Percentiles rank a stretch among this genome's conserved stretches.
Conservation (phyloP, 2,329 filamentous ascomycete genomes). For the Coleophoma eucalyptorum region DNA sequence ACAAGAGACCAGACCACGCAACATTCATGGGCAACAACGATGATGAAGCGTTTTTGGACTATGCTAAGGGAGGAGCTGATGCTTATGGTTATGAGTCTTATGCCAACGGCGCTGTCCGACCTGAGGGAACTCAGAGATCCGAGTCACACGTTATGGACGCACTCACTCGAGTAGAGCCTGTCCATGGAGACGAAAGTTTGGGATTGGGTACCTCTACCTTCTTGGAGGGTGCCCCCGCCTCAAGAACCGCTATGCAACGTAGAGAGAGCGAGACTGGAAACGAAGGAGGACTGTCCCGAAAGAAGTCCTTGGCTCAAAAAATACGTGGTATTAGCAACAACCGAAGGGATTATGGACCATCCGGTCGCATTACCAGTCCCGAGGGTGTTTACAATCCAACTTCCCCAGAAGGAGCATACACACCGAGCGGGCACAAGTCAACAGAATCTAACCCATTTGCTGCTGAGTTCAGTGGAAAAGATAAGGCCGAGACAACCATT, state of each 20-base stretch:
- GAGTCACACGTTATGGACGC: slow-evolving; percentile 60
- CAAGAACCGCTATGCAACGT: slow-evolving; percentile 72
- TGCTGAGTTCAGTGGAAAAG: slow-evolving; percentile 69
- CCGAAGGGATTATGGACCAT: slow-evolving; percentile 55
- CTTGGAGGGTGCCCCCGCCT: slow-evolving; percentile 87
- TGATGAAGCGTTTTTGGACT: slow-evolving; percentile 86
- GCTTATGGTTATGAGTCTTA: slow-evolving; percentile 36
- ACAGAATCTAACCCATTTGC: slow-evolving; percentile 75
- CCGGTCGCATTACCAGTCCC: slow-evolving; percentile 54
- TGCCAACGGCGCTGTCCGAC: slow-evolving; percentile 32
- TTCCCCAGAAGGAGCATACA: slow-evolving; percentile 18
- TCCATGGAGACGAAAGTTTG: slow-evolving; percentile 80
- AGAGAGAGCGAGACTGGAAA: slow-evolving; percentile 67
- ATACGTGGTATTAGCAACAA: slow-evolving; percentile 79
- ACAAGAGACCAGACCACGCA: slow-evolving; percentile 76
- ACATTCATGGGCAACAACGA: slow-evolving; percentile 78
- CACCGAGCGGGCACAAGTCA: slow-evolving; percentile 29
- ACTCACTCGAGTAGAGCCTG: slow-evolving; percentile 59
- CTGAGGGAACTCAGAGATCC: slow-evolving; percentile 21
- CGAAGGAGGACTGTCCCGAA: slow-evolving; percentile 67
- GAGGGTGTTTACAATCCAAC: slow-evolving; percentile 41
- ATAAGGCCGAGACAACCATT: slow-evolving; percentile 58
- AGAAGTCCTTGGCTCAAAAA: slow-evolving; percentile 92
- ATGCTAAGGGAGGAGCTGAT: slow-evolving; percentile 39
- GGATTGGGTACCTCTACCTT: slow-evolving; percentile 94